Base-by-base conservation (phyloP, 192 early-diverging fungal species). In the Irineochytrium annulatum region DNA sequence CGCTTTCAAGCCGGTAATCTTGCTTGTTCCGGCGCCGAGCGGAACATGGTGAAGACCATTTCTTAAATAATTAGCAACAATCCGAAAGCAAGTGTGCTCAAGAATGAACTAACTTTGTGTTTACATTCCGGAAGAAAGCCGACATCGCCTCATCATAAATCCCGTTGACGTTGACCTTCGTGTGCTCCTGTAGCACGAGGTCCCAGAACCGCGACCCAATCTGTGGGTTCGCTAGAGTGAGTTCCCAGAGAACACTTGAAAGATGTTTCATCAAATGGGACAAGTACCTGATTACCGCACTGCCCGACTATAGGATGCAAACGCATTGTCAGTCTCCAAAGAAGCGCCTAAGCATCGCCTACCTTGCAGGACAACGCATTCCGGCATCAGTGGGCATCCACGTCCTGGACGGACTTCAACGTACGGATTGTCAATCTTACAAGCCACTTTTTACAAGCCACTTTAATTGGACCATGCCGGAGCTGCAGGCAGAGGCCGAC, bases 181-280 rank as follows among this genome's bases (percentile, higher is more conserved):
- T 62, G 43, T 85, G 79, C 49, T 85, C 80, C 34, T 82, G 77
- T 22, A 83, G 65, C 1, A 75, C 75, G 53, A 78, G 67, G 55
- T 84, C 78, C 81, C 78, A 84, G 67, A 84, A 83, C 6, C 77
- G 70, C 22, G 46, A 17, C 34, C 75, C 77, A 59, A 84, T 84
- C 72, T 80, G 1, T 16, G 16, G 17, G 22, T 41, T 41, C n/a
- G 11, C 37, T 41, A 41, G 8, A 8, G n/a, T 41, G 8, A 41
- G 8, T 41, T 8, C 37, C n/a, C 8, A 41, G 11, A 13, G 8
- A 8, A 41, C 37, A 41, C 37, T 41, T n/a, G 8, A 13, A 13
- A 41, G 11, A 13, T 13, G n/a, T 41, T n/a, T 8, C n/a, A 13
- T 41, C 11, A 13, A 41, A 41, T 41, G 37, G n/a, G 11, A 41